Conservation (phyloP, 2,329 filamentous ascomycete genomes). For the Huntiella omanensis region DNA sequence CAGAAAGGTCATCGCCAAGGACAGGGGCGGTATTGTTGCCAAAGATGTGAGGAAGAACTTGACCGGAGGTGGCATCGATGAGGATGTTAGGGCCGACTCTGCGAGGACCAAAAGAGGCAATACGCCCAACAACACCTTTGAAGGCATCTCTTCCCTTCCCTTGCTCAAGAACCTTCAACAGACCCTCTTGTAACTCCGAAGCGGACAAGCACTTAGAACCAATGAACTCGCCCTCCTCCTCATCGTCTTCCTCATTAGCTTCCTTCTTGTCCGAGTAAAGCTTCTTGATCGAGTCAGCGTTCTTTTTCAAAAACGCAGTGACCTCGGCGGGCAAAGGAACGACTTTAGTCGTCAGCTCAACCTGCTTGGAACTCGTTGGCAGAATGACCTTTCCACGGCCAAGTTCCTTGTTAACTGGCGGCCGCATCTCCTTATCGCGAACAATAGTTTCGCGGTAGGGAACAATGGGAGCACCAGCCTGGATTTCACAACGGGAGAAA, state of each 20-base stretch:
- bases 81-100: slow-evolving; percentile 76
- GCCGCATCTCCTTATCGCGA: slow-evolving; percentile 74
- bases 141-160: slow-evolving; percentile 60
- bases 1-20: slow-evolving; percentile 31
- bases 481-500: slow-evolving; percentile 86
- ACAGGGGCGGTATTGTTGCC: slow-evolving; percentile 19
- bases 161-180: slow-evolving; percentile 48
- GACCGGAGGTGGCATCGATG: slow-evolving; percentile 56
- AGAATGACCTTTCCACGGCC: slow-evolving; percentile 64
- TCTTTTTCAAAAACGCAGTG: slow-evolving; percentile 71
- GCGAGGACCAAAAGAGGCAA: slow-evolving; percentile 77
- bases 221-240: slow-evolving; percentile 30
- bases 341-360: slow-evolving; percentile 58
- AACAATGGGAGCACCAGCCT: slow-evolving; percentile 84
- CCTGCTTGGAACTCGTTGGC: slow-evolving; percentile 68
- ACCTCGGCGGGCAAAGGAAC: slow-evolving; percentile 59
- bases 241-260: slow-evolving; percentile 18
- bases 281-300: slow-evolving; percentile 58
- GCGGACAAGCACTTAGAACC: slow-evolving; percentile 46
- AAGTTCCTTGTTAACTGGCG: slow-evolving; percentile 67
- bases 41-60: slow-evolving; percentile 56
- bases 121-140: slow-evolving; percentile 57
- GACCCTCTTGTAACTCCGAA: slow-evolving; percentile 57
- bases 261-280: slow-evolving; percentile 53
- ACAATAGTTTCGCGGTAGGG: slow-evolving; percentile 90